A percentile compares a stretch with the other conserved stretches of the same genome.
Evolutionary conservation across 768 basidiomycete genomes (phyloP).

Genomic region (Termitomyces sp.): DNA sequence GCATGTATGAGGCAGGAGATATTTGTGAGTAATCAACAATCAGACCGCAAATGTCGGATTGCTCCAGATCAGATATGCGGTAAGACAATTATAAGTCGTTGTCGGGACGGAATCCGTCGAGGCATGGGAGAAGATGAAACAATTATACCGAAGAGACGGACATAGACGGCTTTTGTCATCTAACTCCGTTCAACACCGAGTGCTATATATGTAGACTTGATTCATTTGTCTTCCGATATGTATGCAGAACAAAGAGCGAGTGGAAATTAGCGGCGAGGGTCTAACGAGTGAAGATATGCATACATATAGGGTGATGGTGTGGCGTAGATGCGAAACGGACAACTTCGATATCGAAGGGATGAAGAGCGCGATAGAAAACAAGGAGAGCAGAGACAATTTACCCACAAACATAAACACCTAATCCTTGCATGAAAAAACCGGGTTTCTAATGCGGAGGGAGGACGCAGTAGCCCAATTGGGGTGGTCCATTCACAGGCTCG

Average conservation of each 20-base stretch:
- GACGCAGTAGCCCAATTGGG: constrained; percentile 12
- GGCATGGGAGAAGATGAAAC: no score
- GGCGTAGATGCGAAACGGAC: background rate
- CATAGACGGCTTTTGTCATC: no score
- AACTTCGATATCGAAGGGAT: background rate
- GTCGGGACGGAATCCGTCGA: no score
- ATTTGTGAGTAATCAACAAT: no score
- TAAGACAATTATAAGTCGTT: no score
- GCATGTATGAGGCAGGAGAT: no score
- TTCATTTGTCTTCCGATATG: background rate
- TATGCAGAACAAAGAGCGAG: background rate
- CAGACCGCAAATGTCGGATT: no score
- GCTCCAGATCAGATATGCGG: no score
- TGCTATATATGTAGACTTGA: background rate
- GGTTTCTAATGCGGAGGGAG: constrained; percentile 10
- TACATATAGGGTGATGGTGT: background rate
- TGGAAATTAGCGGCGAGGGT: background rate
- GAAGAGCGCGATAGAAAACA: background rate
- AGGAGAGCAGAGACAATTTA: background rate
- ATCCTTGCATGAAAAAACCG: background rate
- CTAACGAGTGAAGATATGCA: background rate
- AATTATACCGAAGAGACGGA: no score
- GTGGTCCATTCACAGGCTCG: constrained; percentile 10
- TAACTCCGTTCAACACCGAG: background rate
- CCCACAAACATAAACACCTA: background rate